Percentiles rank a stretch among this genome's conserved stretches.
Conservation (phyloP, 2,329 filamentous ascomycete genomes). For the Sporothrix pallida region DNA sequence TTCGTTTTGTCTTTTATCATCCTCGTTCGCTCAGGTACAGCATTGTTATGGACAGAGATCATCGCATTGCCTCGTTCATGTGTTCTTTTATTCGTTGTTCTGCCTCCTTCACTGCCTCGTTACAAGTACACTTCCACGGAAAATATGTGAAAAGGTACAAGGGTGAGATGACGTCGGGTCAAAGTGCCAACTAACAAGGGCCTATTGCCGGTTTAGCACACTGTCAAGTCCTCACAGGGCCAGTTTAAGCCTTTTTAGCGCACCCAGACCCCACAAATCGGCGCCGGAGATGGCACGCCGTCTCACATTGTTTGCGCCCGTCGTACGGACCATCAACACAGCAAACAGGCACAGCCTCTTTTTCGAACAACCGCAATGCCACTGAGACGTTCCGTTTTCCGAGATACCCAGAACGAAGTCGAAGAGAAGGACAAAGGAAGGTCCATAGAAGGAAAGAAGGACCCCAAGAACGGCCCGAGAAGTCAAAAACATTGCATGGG, state of each 20-base stretch:
- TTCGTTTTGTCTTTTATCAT: neutral
- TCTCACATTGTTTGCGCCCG: neutral
- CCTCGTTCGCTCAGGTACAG: neutral
- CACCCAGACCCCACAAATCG: neutral
- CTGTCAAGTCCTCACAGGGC: neutral
- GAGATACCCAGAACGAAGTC: neutral
- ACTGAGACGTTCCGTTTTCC: conserved; percentile 8
- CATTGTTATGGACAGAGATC: neutral
- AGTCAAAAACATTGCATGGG: neutral
- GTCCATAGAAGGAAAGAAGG: neutral
- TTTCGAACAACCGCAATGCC: neutral
- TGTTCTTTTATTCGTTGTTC: neutral
- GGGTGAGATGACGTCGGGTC: neutral
- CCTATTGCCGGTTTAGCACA: neutral
- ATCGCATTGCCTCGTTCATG: neutral
- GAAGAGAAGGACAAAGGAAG: neutral
- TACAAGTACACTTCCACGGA: neutral
- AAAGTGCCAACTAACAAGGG: neutral
- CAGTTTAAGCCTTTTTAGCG: neutral
- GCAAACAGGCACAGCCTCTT: neutral
- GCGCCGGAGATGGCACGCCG: neutral
- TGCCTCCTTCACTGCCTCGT: neutral
- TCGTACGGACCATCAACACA: neutral
- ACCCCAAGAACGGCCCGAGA: neutral
- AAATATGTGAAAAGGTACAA: neutral